Conservation (phyloP, 441 rosid genomes). For the Erodium moschatum region DNA sequence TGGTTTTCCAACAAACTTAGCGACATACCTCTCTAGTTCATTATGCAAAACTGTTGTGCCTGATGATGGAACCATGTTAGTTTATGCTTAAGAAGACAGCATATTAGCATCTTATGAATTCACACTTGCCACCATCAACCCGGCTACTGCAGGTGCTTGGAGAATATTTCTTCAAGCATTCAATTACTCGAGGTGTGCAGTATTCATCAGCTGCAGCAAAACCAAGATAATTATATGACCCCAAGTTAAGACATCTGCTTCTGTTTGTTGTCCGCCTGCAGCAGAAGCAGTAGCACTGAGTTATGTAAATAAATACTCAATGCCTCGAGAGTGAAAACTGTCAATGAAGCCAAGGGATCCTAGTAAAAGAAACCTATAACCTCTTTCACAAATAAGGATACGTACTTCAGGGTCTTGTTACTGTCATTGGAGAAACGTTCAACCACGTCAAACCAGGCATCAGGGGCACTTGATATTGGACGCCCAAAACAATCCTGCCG, state of each 20-base stretch:
- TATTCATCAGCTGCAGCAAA: conserved; percentile 87
- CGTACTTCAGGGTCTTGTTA: conserved; percentile 75
- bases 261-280: conserved; percentile 58
- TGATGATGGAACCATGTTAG: conserved; percentile 20
- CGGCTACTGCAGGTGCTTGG: conserved; percentile 73
- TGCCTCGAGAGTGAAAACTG: background rate
- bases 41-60: conserved; percentile 57
- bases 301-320: background rate
- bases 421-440: conserved; percentile 69
- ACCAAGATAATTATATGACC: conserved; percentile 82
- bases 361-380: background rate
- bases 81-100: background rate
- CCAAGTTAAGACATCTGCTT: conserved; percentile 73
- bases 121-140: conserved; percentile 58
- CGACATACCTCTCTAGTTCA: conserved; percentile 65
- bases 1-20: conserved; percentile 71
- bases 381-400: background rate
- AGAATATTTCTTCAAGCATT: conserved; percentile 53
- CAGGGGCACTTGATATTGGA: conserved; percentile 80
- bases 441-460: conserved; percentile 78
- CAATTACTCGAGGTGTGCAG: conserved; percentile 76
- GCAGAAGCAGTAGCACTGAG: background rate
- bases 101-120: background rate
- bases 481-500: conserved; percentile 79
- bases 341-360: background rate